These are phyloP conservation scores for Fusarium sp. DNA, from an alignment of 2,329 filamentous ascomycete species.

Conservation along the genomic window DNA sequence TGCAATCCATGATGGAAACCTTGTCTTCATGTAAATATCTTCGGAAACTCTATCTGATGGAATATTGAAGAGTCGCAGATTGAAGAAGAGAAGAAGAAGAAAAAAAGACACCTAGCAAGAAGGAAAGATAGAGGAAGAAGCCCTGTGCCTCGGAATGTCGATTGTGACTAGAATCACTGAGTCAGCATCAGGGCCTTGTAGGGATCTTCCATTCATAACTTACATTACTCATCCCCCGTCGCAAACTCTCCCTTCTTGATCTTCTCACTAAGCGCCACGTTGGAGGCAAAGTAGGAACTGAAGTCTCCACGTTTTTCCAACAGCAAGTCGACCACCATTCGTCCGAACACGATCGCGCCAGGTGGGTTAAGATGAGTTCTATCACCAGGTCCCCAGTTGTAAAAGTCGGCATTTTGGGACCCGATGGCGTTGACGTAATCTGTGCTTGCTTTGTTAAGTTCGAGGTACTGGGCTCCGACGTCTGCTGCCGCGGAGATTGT, in stretches of 20 bases:
- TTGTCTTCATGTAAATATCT: not conserved
- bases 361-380: slow-evolving; percentile 8
- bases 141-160: too few relatives aligned
- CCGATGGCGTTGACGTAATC: slow-evolving; percentile 14
- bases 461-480: not conserved
- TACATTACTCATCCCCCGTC: not conserved
- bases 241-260: slow-evolving; percentile 15
- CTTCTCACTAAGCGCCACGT: slow-evolving; percentile 9
- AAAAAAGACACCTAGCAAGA: too few relatives aligned
- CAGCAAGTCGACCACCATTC: slow-evolving; percentile 10
- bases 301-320: not conserved
- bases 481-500: slow-evolving; percentile 1
- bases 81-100: too few relatives aligned
- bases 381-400: slow-evolving; percentile 8
- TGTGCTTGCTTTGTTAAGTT: slow-evolving; percentile 11
- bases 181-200: too few relatives aligned
- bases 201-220: fast-evolving
- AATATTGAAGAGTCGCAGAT: too few relatives aligned
- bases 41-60: not conserved
- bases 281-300: not conserved
- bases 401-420: not conserved
- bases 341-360: slow-evolving; percentile 8
- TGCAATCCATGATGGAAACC: too few relatives aligned
- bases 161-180: too few relatives aligned
- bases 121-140: too few relatives aligned